Evolutionary conservation across 2,329 filamentous ascomycete genomes (phyloP), one percentile per base, ranked within the genome.

Genomic region (Colletotrichum falcatum): DNA sequence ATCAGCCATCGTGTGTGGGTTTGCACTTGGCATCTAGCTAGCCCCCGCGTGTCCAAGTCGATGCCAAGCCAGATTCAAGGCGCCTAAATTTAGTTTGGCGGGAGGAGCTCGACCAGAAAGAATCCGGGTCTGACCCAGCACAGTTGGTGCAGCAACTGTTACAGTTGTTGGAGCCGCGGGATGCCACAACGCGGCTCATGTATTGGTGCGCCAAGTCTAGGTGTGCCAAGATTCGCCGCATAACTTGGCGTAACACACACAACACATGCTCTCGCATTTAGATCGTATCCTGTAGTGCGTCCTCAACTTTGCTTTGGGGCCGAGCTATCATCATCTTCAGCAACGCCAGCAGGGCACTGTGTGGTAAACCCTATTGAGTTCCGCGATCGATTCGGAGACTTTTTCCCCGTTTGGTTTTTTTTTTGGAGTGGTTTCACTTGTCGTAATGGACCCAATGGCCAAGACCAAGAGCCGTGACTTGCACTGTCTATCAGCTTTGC

Each of bases 381-480:
- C 63, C 65, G 60, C 56, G n/a, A n/a, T 33, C 4, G 4, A 53
- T 62, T 35, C 67, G 67, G 67, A 37, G n/a, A 51, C 39, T 53
- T 37, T n/a, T n/a, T n/a, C n/a, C n/a, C n/a, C n/a, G n/a, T n/a
- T n/a, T n/a, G n/a, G n/a, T n/a, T n/a, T n/a, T n/a, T n/a, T n/a
- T n/a, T n/a, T 54, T 51, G 35, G n/a, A 46, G n/a, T 30, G 51
- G 23, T 26, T 46, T 67, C 51, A 53, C 44, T 58, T 35, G 30
- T 51, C 58, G 64, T 62, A 39, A 62, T 46, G 42, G 64, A 39
- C 26, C 46, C 30, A 55, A 48, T 48, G 28, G 20, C 9, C 23
- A 23, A 23, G 1, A 51, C 3, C 14, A 44, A n/a, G 42, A 55
- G 23, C 54, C n/a, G 20, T 7, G 28, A 56, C 60, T 35, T 35